Percentiles rank a stretch among this genome's conserved stretches.
These are phyloP conservation scores for Acacia concinna DNA, from an alignment of 331 rosid species.

Conservation along the genomic window DNA sequence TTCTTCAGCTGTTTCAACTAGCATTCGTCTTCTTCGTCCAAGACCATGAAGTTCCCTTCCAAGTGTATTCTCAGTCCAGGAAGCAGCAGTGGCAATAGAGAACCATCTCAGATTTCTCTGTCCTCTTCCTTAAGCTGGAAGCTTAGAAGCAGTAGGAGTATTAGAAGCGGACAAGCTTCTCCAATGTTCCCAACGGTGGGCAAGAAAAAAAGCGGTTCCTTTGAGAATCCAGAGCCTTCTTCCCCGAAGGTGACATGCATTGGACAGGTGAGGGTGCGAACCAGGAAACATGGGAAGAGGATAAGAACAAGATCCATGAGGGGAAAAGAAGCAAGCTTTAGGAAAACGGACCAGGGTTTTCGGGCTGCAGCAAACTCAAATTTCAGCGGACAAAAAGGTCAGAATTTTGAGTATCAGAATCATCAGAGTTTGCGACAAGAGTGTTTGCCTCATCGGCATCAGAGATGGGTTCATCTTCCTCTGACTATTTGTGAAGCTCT, in stretches of 20 bases:
- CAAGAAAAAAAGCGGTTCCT: conserved; percentile 61
- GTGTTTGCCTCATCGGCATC: conserved; percentile 63
- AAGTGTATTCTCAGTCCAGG: conserved; percentile 81
- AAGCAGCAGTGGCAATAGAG: conserved; percentile 45
- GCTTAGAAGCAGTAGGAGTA: conserved; percentile 72
- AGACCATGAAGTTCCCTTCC: conserved; percentile 93
- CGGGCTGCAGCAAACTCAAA: conserved; percentile 35
- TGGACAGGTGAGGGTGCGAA: conserved; percentile 92
- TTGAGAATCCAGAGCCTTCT: conserved; percentile 92
- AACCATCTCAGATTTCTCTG: conserved; percentile 74
- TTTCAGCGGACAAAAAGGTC: conserved; percentile 45
- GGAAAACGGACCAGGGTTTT: conserved; percentile 39
- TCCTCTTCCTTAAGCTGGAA: conserved; percentile 82
- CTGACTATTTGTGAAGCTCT: conserved; percentile 85
- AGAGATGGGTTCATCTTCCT: conserved; percentile 89
- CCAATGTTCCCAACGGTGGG: conserved; percentile 85
- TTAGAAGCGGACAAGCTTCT: conserved; percentile 86
- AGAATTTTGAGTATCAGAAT: conserved; percentile 41
- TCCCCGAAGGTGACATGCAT: conserved; percentile 95
- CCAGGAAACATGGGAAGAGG: conserved; percentile 85
- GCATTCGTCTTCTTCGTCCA: conserved; percentile 70
- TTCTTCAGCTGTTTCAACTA: conserved; percentile 81
- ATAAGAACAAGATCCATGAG: conserved; percentile 66
- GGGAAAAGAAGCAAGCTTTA: conserved; percentile 66
- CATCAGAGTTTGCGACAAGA: conserved; percentile 49